These are phyloP conservation scores for Tolypocladium ophioglossoides DNA, from an alignment of 2,329 filamentous ascomycete species.

Conservation along the genomic window DNA sequence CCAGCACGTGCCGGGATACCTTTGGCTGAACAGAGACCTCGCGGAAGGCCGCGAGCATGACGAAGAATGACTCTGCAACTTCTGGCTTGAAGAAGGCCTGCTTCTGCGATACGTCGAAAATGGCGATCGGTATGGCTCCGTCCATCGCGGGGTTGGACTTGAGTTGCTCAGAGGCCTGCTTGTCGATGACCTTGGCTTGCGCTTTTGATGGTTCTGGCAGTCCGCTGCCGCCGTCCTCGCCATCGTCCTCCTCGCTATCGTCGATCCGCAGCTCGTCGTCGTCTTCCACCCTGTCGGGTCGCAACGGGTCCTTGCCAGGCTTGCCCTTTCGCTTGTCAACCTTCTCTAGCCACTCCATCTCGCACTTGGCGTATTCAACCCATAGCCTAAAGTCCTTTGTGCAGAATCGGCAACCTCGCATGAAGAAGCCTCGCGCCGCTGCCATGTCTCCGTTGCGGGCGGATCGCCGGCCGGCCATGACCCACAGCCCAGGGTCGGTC, in stretches of 20 bases:
- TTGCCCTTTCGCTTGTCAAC: slow-evolving; percentile 62
- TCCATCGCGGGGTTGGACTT: slow-evolving; percentile 73
- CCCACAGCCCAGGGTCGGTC: slow-evolving; percentile 73
- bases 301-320: slow-evolving; percentile 26
- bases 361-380: slow-evolving; percentile 81
- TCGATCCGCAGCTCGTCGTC: slow-evolving; percentile 33
- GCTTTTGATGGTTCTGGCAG: slow-evolving; percentile 33
- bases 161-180: slow-evolving; percentile 38
- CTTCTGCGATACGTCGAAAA: slow-evolving; percentile 79
- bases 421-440: slow-evolving; percentile 75
- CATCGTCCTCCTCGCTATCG: slow-evolving; percentile 34
- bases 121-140: slow-evolving; percentile 86
- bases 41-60: slow-evolving; percentile 63
- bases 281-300: slow-evolving; percentile 37
- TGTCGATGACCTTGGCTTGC: slow-evolving; percentile 33
- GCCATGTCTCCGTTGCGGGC: slow-evolving; percentile 80
- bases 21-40: slow-evolving; percentile 52
- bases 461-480: slow-evolving; percentile 69
- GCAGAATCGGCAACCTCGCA: slow-evolving; percentile 82
- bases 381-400: slow-evolving; percentile 64
- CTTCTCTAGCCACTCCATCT: slow-evolving; percentile 85
- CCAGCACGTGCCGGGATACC: slow-evolving; percentile 65
- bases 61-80: slow-evolving; percentile 68
- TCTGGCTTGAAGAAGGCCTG: slow-evolving; percentile 58
- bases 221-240: slow-evolving; percentile 32